Evolutionary conservation across 140 eudicot species (phyloP).

Genomic region (Erigeron philadelphicus): DNA sequence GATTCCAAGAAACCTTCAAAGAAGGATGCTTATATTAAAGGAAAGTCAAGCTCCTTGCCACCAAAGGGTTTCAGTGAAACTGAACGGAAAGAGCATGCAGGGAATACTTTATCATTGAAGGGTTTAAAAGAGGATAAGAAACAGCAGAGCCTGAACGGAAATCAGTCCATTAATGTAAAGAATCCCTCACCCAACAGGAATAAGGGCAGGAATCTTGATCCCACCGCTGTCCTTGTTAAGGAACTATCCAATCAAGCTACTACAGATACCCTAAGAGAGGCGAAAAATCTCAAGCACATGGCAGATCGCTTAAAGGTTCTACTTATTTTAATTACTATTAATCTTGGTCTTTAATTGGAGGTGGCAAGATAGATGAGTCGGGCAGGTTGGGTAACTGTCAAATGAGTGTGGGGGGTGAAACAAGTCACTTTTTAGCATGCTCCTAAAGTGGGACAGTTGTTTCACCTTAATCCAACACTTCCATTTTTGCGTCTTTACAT

Average conservation of each 20-base stretch:
- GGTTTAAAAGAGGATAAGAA: conserved; percentile 41
- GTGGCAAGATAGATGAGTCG: conserved; percentile 1
- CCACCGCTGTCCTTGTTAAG: conserved; percentile 57
- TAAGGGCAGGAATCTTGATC: conserved; percentile 49
- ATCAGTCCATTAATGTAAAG: conserved; percentile 31
- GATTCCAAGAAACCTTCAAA: conserved; percentile 46
- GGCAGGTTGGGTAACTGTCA: not conserved
- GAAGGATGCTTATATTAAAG: conserved; percentile 44
- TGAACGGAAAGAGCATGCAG: conserved; percentile 39
- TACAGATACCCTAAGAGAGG: conserved; percentile 74
- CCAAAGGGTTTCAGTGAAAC: conserved; percentile 51
- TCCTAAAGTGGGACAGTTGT: no score
- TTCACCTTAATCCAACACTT: no score
- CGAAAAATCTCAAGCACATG: conserved; percentile 83
- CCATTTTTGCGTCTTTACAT: no score
- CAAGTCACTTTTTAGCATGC: no score
- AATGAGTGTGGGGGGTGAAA: not conserved
- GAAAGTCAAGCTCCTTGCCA: conserved; percentile 57
- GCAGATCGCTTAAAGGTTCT: conserved; percentile 93
- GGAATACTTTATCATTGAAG: conserved; percentile 25
- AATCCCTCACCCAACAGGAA: conserved; percentile 36
- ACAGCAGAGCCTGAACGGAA: conserved; percentile 41
- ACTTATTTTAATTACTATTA: not conserved
- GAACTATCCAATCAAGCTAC: conserved; percentile 84
- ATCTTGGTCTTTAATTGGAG: not conserved